Conservation (phyloP, 179 eudicot genomes). For the Actinidia chinensis region DNA sequence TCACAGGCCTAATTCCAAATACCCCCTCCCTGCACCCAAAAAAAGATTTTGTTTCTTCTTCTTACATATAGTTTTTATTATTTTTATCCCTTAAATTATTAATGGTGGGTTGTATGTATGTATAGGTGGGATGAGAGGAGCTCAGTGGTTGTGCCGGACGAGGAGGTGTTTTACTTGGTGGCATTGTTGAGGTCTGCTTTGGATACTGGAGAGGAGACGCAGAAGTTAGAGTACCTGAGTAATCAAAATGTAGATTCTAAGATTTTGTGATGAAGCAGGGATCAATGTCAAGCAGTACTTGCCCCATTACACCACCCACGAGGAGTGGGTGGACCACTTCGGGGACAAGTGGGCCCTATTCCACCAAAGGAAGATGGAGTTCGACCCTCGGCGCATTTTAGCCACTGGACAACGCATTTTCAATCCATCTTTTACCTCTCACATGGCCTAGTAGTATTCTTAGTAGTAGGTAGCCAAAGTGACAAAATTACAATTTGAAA, state of each 20-base stretch:
- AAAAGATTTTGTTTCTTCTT: background rate
- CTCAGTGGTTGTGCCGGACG: slow-evolving; percentile 74
- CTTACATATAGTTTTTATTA: background rate
- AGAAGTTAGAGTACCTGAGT: slow-evolving; percentile 51
- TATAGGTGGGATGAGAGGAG: slow-evolving; percentile 73
- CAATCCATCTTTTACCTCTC: slow-evolving; percentile 29
- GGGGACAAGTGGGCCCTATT: slow-evolving; percentile 70
- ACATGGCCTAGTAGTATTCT: slow-evolving; percentile 10
- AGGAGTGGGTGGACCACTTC: slow-evolving; percentile 72
- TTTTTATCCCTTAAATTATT: no score
- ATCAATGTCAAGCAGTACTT: slow-evolving; percentile 69
- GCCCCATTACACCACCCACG: slow-evolving; percentile 67
- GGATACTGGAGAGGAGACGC: slow-evolving; percentile 68
- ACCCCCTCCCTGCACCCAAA: background rate
- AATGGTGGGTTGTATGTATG: background rate
- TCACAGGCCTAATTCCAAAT: background rate
- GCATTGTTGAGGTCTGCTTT: slow-evolving; percentile 71
- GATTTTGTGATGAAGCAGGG: slow-evolving; percentile 51
- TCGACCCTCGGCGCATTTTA: slow-evolving; percentile 66
- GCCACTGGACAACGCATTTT: slow-evolving; percentile 85
- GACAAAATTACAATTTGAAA: no score
- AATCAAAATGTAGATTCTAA: slow-evolving; percentile 55
- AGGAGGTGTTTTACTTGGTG: slow-evolving; percentile 78
- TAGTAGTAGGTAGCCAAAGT: no score
- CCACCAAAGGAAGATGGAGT: slow-evolving; percentile 51